Percentiles rank a stretch among this genome's conserved stretches.
phyloP scores from a whole-genome alignment of 2,329 filamentous ascomycete genomes.

The Alternaria longipes region DNA sequence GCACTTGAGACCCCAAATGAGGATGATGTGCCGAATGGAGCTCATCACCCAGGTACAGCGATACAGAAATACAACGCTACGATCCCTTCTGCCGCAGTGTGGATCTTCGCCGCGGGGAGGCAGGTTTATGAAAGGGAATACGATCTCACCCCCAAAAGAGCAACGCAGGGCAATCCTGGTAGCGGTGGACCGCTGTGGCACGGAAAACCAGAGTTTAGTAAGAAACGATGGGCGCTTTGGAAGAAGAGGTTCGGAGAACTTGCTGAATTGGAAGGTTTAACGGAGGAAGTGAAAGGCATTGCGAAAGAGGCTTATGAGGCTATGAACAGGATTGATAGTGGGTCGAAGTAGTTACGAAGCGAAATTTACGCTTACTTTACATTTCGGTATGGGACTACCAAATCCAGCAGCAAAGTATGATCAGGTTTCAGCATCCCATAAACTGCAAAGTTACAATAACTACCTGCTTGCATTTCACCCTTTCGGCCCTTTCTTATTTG shows the following conservation, averaged over 20 bases:
- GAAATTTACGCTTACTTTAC: not conserved
- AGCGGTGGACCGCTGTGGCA: slow-evolving; percentile 1
- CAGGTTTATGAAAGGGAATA: slow-evolving; percentile 4
- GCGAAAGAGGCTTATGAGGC: not conserved
- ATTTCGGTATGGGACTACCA: not conserved
- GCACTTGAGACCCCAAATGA: slow-evolving; percentile 5
- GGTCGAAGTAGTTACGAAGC: not conserved
- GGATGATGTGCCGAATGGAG: not conserved
- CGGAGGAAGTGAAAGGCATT: not conserved
- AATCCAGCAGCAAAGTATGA: not conserved
- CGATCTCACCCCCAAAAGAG: not conserved
- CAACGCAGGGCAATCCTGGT: not conserved
- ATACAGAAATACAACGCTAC: slow-evolving; percentile 3
- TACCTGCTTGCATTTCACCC: not conserved
- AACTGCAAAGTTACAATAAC: not conserved
- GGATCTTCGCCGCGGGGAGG: slow-evolving; percentile 5
- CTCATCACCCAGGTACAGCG: not conserved
- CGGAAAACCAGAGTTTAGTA: slow-evolving; percentile 4
- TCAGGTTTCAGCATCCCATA: not conserved
- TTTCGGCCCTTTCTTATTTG: not conserved
- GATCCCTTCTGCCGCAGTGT: slow-evolving; percentile 1
- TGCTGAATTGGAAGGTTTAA: not conserved
- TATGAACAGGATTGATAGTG: slow-evolving; percentile 2
- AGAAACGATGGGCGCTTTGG: slow-evolving; percentile 6
- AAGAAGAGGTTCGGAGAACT: slow-evolving; percentile 6